phyloP scores from a whole-genome alignment of 306 rosid genomes.

The Hippophae tibetana region DNA sequence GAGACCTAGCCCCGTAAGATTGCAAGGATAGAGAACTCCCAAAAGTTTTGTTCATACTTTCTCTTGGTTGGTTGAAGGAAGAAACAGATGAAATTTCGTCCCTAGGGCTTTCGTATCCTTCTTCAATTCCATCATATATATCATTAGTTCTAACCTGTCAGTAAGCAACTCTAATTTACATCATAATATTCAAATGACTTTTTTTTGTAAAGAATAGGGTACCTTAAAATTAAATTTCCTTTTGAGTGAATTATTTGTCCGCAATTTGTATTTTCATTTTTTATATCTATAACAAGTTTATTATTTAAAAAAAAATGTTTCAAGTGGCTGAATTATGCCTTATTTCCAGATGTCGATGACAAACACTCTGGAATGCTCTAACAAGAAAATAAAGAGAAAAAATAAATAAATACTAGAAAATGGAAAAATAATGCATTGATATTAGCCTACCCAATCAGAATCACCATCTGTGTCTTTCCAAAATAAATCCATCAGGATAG shows the following conservation, averaged over 20 bases:
- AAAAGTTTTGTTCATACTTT: slow-evolving; percentile 51
- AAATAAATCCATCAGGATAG: slow-evolving; percentile 75
- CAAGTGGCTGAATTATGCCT: slow-evolving; percentile 3
- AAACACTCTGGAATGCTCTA: slow-evolving; percentile 11
- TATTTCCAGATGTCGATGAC: slow-evolving; percentile 1
- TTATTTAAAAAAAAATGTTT: neutral
- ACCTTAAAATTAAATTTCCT: too few species aligned
- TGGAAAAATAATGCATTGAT: slow-evolving; percentile 11
- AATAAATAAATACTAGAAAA: slow-evolving; percentile 5
- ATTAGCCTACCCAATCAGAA: slow-evolving; percentile 88
- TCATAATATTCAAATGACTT: neutral
- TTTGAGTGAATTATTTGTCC: too few species aligned
- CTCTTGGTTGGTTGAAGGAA: slow-evolving; percentile 77
- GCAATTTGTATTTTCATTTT: too few species aligned
- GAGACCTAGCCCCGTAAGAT: slow-evolving; percentile 65
- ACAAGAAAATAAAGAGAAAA: slow-evolving; percentile 7
- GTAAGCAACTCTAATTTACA: slow-evolving; percentile 21
- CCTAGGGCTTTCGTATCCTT: slow-evolving; percentile 86
- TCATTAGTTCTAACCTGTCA: slow-evolving; percentile 85
- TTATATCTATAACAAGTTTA: too few species aligned
- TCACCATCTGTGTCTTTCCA: slow-evolving; percentile 93
- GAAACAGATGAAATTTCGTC: slow-evolving; percentile 92
- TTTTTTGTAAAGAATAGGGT: too few species aligned
- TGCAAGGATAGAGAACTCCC: slow-evolving; percentile 80
- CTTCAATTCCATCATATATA: slow-evolving; percentile 62